phyloP scores from a whole-genome alignment of 257 asterid species.

The Marsdenia floribunda region DNA sequence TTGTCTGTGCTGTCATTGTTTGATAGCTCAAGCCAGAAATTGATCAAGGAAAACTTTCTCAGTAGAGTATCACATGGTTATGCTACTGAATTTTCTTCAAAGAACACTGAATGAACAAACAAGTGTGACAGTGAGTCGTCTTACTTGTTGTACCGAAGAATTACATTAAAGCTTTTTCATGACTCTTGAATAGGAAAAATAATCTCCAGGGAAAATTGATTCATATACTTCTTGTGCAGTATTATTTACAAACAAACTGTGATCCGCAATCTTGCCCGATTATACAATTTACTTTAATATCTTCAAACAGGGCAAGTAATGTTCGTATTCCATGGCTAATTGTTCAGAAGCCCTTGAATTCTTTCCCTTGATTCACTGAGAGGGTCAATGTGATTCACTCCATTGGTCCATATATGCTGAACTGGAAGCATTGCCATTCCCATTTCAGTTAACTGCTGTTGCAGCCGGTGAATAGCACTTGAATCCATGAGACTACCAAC shows the following conservation, averaged over 20 bases:
- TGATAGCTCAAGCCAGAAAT: neutral
- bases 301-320: neutral
- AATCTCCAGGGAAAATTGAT: neutral
- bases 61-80: too few species aligned
- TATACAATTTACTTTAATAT: too few species aligned
- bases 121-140: neutral
- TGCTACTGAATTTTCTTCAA: neutral
- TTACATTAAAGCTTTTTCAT: too few species aligned
- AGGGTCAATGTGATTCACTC: constrained; percentile 38
- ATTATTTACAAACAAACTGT: neutral
- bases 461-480: constrained; percentile 24
- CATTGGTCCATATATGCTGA: constrained; percentile 55
- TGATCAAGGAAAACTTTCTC: neutral
- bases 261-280: neutral
- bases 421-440: constrained; percentile 40
- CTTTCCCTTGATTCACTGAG: constrained; percentile 55
- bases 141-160: too few species aligned
- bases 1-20: neutral
- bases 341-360: constrained; percentile 34
- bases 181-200: neutral
- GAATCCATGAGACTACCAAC: constrained; percentile 50
- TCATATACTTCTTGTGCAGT: neutral
- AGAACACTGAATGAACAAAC: neutral
- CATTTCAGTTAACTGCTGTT: constrained; percentile 31
- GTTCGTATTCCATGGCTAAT: constrained; percentile 5